Evolutionary conservation across 257 asterid species (phyloP).

Genomic region (Leonotis leonurus): DNA sequence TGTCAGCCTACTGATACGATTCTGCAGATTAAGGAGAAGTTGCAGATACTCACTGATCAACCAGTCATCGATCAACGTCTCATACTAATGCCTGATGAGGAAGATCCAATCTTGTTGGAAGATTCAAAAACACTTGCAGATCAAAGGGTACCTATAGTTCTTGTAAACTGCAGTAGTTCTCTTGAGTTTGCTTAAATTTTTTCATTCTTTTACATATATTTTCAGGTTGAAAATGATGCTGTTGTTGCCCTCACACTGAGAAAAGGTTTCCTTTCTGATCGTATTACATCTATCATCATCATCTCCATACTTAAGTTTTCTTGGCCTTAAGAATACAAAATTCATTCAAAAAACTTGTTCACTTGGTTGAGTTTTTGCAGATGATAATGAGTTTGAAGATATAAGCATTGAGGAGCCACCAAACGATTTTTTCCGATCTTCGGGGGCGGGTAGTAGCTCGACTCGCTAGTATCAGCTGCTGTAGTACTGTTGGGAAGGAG

Average conservation of each 20-base stretch:
- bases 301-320: not conserved
- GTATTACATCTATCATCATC: not conserved
- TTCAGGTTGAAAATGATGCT: conserved; percentile 90
- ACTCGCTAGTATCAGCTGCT: conserved; percentile 29
- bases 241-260: conserved; percentile 79
- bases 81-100: conserved; percentile 43
- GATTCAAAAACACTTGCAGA: conserved; percentile 83
- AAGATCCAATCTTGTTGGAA: conserved; percentile 67
- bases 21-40: conserved; percentile 74
- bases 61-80: conserved; percentile 67
- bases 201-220: conserved; percentile 4
- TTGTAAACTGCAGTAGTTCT: not conserved
- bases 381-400: conserved; percentile 63
- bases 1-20: conserved; percentile 78
- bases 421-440: conserved; percentile 40
- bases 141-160: conserved; percentile 54
- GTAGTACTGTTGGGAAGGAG: too few relatives aligned
- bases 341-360: not conserved
- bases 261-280: conserved; percentile 54
- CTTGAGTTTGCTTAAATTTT: not conserved
- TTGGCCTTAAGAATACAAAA: not conserved
- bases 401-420: conserved; percentile 52
- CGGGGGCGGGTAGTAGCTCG: conserved; percentile 42
- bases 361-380: too few relatives aligned
- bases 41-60: conserved; percentile 70